These are phyloP conservation scores for Petasospora rhodanensis DNA, from an alignment of 1,139 yeast species.

Conservation along the genomic window DNA sequence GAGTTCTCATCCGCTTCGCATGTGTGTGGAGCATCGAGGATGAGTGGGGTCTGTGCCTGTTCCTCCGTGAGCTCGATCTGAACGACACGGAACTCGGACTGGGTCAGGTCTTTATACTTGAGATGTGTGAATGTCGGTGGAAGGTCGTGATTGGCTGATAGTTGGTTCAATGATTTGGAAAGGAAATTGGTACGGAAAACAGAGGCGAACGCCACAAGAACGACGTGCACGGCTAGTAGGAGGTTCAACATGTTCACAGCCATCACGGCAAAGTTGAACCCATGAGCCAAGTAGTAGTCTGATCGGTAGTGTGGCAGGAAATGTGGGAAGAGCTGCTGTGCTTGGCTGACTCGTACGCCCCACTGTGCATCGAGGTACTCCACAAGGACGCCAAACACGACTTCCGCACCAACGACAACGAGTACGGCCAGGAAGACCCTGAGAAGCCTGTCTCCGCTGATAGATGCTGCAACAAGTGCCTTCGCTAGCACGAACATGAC, in stretches of 20 bases:
- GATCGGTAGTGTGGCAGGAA: constrained; percentile 10
- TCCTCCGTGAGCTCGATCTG: constrained; percentile 11
- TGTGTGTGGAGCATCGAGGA: constrained; percentile 2
- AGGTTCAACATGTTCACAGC: constrained; percentile 24
- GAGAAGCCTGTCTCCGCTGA: constrained; percentile 13
- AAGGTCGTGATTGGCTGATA: constrained; percentile 21
- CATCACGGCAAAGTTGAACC: constrained; percentile 23
- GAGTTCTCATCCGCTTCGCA: constrained; percentile 2
- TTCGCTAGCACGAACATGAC: constrained; percentile 41
- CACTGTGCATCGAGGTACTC: constrained; percentile 5
- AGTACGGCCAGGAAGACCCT: constrained; percentile 10
- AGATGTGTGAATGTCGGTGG: constrained; percentile 7
- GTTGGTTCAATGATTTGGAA: constrained; percentile 33
- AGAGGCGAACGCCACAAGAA: constrained; percentile 36
- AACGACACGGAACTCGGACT: constrained; percentile 7
- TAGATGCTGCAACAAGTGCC: constrained; percentile 40
- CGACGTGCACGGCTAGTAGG: constrained; percentile 37
- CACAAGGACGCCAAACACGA: constrained; percentile 4
- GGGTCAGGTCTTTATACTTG: constrained; percentile 9
- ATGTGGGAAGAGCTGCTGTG: constrained; percentile 13
- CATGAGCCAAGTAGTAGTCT: constrained; percentile 4
- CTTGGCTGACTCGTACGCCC: constrained; percentile 5
- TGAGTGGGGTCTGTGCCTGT: constrained; percentile 5
- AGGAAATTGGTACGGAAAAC: constrained; percentile 30
- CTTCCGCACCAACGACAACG: constrained; percentile 7